phyloP scores from a whole-genome alignment of 352 stramenopile species.

The Globisporangium alternatum region DNA sequence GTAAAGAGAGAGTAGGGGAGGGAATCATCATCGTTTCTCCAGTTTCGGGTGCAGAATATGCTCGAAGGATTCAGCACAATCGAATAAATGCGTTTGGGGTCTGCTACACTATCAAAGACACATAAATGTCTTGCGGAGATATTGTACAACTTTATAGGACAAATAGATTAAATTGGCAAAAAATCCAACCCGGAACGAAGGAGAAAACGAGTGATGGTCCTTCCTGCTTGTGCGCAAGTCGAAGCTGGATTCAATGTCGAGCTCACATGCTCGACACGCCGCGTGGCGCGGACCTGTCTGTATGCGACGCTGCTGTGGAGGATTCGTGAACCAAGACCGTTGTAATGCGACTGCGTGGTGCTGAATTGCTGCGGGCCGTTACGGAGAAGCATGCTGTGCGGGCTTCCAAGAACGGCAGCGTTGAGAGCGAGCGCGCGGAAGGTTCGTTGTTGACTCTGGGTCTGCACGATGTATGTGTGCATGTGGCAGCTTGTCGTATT shows the following conservation, averaged over 20 bases:
- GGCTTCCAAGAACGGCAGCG: background rate
- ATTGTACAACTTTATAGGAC: background rate
- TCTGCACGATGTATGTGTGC: background rate
- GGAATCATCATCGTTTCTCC: background rate
- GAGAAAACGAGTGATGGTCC: constrained; percentile 8
- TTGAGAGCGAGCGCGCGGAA: background rate
- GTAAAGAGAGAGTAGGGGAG: background rate
- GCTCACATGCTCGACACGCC: too few species aligned
- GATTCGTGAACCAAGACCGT: too few species aligned
- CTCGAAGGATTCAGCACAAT: constrained; percentile 4
- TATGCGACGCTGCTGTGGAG: background rate
- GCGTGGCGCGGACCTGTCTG: too few species aligned
- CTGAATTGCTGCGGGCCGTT: background rate
- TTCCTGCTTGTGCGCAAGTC: background rate
- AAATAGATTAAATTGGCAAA: background rate
- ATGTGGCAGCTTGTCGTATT: too few species aligned
- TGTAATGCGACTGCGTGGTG: background rate
- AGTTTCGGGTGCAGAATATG: constrained; percentile 4
- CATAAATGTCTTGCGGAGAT: background rate
- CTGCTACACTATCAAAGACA: background rate
- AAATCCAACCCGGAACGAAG: background rate
- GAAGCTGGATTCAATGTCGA: background rate
- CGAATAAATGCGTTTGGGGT: background rate
- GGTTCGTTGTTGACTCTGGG: background rate
- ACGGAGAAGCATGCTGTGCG: background rate